A percentile compares a stretch with the other conserved stretches of the same genome.
Conservation (phyloP, 2,329 filamentous ascomycete genomes). For the Beauveria bassiana region DNA sequence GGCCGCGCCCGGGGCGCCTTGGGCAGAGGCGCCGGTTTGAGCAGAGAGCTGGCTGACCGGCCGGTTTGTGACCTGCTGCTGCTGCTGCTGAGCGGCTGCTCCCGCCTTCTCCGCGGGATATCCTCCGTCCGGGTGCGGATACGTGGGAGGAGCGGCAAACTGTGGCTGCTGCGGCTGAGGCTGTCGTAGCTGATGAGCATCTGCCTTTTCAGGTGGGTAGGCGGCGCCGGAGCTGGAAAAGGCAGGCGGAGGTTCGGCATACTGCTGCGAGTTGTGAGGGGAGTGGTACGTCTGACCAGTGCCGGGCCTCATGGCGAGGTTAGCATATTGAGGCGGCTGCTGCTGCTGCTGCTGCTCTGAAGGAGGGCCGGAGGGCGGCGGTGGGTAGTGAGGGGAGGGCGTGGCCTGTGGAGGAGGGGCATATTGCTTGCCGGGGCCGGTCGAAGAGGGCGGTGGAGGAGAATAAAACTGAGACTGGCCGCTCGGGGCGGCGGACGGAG, state of each 20-base stretch:
- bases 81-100: constrained; percentile 14
- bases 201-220: constrained; percentile 13
- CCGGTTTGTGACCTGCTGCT: constrained; percentile 15
- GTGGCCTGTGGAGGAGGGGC: constrained; percentile 26
- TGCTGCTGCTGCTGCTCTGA: constrained; percentile 16
- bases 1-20: constrained; percentile 32
- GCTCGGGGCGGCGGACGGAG: constrained; percentile 39
- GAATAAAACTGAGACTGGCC: constrained; percentile 39
- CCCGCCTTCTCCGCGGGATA: constrained; percentile 24
- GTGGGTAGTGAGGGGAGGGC: constrained; percentile 24
- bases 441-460: constrained; percentile 31
- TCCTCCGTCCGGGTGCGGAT: constrained; percentile 11
- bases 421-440: constrained; percentile 18
- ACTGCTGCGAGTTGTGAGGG: constrained; percentile 2
- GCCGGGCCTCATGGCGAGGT: constrained; percentile 18
- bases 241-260: constrained; percentile 3
- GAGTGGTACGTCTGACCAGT: not conserved
- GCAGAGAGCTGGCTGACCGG: constrained; percentile 28
- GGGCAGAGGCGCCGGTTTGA: not conserved
- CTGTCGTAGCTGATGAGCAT: constrained; percentile 17
- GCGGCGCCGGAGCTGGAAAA: constrained; percentile 12
- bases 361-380: constrained; percentile 16
- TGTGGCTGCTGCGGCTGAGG: constrained; percentile 23
- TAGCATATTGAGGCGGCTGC: constrained; percentile 17
- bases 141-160: constrained; percentile 14